Base-by-base conservation (phyloP, 2,329 filamentous ascomycete species). In the Colletotrichum sidae region DNA sequence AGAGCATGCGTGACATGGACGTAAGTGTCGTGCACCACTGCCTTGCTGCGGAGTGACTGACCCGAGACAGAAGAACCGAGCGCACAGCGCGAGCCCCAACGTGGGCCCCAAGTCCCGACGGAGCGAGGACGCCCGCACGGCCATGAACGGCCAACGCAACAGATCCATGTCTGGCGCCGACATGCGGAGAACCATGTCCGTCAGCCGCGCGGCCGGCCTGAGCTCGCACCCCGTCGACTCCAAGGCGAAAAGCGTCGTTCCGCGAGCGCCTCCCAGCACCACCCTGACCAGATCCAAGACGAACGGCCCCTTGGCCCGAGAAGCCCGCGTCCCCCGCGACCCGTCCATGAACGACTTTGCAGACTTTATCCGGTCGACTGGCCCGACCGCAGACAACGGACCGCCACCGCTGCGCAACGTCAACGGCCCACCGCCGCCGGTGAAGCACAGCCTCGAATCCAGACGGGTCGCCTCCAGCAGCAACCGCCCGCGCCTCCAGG, bases 291-390 rank as follows among this genome's bases (percentile, higher is more conserved):
- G 74, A 50, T 67, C 73, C n/a, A 77, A 77, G 17, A 69, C 71
- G 25, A 74, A 71, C 25, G 70, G 65, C 5, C 72, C 75, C 9
- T 76, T 78, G 47, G 88, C 93, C 33, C 87, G 94, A 68, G 94
- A 97, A 69, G 89, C 93, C 2, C 86, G 91, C 67, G 82, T 92
- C 8, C 84, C 88, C 9, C 83, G 84, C 6, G 91, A 94, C 67
- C 93, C 93, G 0, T 87, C 91, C 8, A 84, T 89, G 50, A 65
- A 59, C 17, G 94, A 97, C 72, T 93, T 97, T 79, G 92, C 93
- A 25, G 91, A 96, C 65, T 97, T 97, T 75, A 93, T 97, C 72
- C 90, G 93, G 65, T 92, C 91, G 1, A 97, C 93, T 37, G 93
- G 93, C 2, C 92, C 95, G 13, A 74, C 83, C n/a, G 80, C 79